Evolutionary conservation across 2,329 filamentous ascomycete genomes (phyloP), one percentile per base, ranked within the genome.

Genomic region (Xylaria arbuscula): DNA sequence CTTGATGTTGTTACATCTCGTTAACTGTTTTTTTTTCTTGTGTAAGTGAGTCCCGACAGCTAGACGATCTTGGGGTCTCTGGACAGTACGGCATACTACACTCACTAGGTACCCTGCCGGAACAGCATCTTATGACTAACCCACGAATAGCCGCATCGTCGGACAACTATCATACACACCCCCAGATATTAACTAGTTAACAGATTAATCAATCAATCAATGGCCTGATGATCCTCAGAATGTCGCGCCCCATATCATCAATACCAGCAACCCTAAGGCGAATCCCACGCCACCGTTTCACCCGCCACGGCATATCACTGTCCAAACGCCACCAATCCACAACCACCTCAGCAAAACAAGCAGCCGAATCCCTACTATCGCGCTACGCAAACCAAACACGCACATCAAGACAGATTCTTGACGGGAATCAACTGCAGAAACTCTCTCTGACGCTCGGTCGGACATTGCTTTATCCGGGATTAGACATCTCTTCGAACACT

Each of bases 341-440:
- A 4, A 36, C 45, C 8, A 8, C n/a, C 19, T 51, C 55, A 1
- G 69, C 63, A 6, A 48, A 22, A 13, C 34, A 58, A 1, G 66
- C 60, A 19, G 66, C 63, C 8, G 9, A 10, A 2, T 19, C 4
- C 22, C 17, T 69, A 0, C 40, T 63, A 0, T 38, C 50, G 4
- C 45, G 40, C 32, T 68, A 68, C 65, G 3, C 47, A 24, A 47
- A 32, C 47, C 4, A 42, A n/a, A 64, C 51, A 10, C 48, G 13
- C 13, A 50, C 17, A 5, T 38, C 13, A 3, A 45, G 48, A 6
- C 89, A 91, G 73, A 65, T 83, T 3, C 80, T 91, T 7, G 89
- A 91, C 74, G 83, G 81, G 13, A 90, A 90, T 71, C 89, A 91
- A 74, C 80, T 91, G 0, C 88, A 89, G 67, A 88, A 88, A 53